Percentiles rank a stretch among this genome's conserved stretches.
These are phyloP conservation scores for Ceriops decandra DNA, from an alignment of 345 rosid species.

Conservation along the genomic window DNA sequence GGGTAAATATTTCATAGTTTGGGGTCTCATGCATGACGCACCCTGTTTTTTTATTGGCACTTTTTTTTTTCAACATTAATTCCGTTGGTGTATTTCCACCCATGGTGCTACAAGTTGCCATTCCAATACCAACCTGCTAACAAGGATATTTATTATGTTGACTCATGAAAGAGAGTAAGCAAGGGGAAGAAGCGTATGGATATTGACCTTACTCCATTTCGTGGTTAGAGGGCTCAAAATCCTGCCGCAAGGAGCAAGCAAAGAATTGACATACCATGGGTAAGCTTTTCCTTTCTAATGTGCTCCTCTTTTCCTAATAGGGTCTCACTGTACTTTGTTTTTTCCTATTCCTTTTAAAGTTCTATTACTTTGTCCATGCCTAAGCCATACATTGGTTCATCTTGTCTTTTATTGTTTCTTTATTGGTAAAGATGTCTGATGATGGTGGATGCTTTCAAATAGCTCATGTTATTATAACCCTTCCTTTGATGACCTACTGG, in stretches of 20 bases:
- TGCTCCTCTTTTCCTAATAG: no score
- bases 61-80: background rate
- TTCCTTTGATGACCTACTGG: no score
- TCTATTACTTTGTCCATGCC: no score
- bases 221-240: conserved; percentile 28
- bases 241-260: background rate
- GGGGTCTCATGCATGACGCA: no score
- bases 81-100: background rate
- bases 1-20: no score
- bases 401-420: no score
- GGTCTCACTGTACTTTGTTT: no score
- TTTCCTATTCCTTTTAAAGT: no score
- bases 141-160: conserved; percentile 10
- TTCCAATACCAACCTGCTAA: background rate
- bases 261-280: background rate
- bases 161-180: conserved; percentile 56
- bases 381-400: no score
- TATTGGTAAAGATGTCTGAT: no score
- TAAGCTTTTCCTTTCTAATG: background rate
- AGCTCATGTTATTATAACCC: no score
- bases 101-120: background rate
- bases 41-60: background rate
- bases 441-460: no score
- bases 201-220: conserved; percentile 82
- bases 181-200: conserved; percentile 72